Percentiles rank a stretch among this genome's conserved stretches.
These are phyloP conservation scores for Talaromyces thailandensis DNA, from an alignment of 495 filamentous ascomycete genomes.

Conservation along the genomic window DNA sequence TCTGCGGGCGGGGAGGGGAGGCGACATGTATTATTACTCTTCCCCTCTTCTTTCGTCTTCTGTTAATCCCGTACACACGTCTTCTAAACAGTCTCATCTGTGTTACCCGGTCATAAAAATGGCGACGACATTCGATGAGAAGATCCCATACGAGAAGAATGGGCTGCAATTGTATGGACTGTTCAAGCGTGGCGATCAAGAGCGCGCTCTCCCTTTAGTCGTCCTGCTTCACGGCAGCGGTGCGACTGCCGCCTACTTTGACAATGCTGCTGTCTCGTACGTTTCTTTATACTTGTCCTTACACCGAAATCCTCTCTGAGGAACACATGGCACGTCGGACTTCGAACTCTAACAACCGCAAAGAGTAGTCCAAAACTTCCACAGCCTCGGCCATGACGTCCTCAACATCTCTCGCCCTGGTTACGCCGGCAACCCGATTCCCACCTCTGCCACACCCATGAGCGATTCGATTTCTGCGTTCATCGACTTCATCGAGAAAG, in stretches of 20 bases:
- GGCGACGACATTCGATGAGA: conserved; percentile 6
- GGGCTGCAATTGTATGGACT: conserved; percentile 5
- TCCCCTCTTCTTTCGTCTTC: neutral
- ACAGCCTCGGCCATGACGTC: conserved; percentile 10
- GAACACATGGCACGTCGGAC: neutral
- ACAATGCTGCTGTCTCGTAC: conserved; percentile 8
- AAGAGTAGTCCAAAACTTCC: conserved; percentile 1
- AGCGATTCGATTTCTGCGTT: conserved; percentile 4
- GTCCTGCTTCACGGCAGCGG: conserved; percentile 11
- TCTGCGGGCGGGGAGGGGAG: no score
- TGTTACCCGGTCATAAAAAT: neutral
- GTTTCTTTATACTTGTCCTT: neutral
- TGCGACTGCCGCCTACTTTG: conserved; percentile 11
- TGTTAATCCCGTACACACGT: neutral
- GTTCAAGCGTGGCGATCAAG: conserved; percentile 3
- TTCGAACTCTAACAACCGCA: neutral
- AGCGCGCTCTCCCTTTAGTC: conserved; percentile 5
- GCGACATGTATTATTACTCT: neutral
- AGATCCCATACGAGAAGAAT: conserved; percentile 5
- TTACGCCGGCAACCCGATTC: conserved; percentile 9
- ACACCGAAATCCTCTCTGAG: neutral
- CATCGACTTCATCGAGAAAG: conserved; percentile 8
- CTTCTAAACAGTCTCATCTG: neutral
- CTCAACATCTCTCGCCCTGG: conserved; percentile 11
- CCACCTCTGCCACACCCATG: conserved; percentile 5